phyloP scores from a whole-genome alignment of 2,329 filamentous ascomycete genomes.

The Canariomyces notabilis region DNA sequence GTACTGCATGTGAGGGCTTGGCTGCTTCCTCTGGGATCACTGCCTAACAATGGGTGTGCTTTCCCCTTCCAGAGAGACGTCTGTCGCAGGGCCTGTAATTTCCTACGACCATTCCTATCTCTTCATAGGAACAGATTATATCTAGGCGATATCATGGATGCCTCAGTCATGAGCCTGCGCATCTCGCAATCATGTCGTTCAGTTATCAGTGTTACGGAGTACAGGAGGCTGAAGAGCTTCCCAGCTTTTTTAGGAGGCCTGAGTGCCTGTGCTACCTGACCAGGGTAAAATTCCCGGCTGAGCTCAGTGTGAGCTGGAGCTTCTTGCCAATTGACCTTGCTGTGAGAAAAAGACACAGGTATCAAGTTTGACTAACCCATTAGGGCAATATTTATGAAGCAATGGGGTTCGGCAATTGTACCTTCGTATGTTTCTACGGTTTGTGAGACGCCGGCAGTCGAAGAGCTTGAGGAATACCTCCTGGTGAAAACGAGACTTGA shows the following conservation, averaged over 20 bases:
- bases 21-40: slow-evolving; percentile 10
- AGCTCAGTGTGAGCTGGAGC: no score
- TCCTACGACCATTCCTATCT: not conserved
- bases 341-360: no score
- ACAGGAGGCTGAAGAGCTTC: slow-evolving; percentile 14
- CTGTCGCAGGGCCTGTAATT: not conserved
- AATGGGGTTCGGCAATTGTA: no score
- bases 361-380: no score
- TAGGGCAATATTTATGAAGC: no score
- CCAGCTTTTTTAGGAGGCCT: slow-evolving; percentile 1
- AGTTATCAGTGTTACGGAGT: slow-evolving; percentile 22
- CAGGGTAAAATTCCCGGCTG: no score
- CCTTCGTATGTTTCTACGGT: no score
- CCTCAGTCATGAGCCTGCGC: slow-evolving; percentile 4
- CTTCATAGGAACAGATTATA: not conserved
- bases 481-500: no score
- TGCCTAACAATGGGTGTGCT: slow-evolving; percentile 13
- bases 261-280: not conserved
- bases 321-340: no score
- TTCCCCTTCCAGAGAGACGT: slow-evolving; percentile 12
- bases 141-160: not conserved
- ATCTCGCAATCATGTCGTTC: slow-evolving; percentile 2
- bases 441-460: no score
- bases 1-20: slow-evolving; percentile 6
- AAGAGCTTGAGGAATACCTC: no score